Percentiles rank a stretch among this genome's conserved stretches.
Conservation (phyloP, 2,329 filamentous ascomycete species). For the Fusarium illudens region DNA sequence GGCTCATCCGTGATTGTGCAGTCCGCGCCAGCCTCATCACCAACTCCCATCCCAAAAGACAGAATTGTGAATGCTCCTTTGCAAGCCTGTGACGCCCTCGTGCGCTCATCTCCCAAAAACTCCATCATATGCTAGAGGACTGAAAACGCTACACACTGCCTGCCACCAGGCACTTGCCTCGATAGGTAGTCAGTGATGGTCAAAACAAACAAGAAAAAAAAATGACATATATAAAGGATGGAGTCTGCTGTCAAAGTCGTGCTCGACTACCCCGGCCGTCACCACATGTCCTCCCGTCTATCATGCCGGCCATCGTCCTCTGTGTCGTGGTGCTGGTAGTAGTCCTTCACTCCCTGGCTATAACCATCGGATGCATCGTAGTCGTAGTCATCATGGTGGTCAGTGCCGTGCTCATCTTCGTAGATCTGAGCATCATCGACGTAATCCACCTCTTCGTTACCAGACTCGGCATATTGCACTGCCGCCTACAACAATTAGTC, state of each 20-base stretch:
- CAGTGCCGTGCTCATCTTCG: slow-evolving; percentile 59
- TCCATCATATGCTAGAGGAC: slow-evolving; percentile 48
- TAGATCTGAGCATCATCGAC: slow-evolving; percentile 63
- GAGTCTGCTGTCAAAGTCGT: slow-evolving; percentile 20
- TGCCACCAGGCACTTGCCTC: slow-evolving; percentile 30
- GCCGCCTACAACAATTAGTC: slow-evolving; percentile 47
- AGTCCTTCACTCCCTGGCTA: slow-evolving; percentile 51
- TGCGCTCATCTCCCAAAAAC: slow-evolving; percentile 43
- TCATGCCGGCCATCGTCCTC: slow-evolving; percentile 47
- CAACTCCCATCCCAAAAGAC: slow-evolving; percentile 28
- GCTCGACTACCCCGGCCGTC: slow-evolving; percentile 29
- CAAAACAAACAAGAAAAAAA: slow-evolving; percentile 28
- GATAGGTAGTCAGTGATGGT: slow-evolving; percentile 27
- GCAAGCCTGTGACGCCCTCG: slow-evolving; percentile 35
- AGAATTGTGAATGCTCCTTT: slow-evolving; percentile 29
- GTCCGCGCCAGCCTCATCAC: slow-evolving; percentile 21
- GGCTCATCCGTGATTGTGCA: slow-evolving; percentile 22
- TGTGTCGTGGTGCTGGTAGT: slow-evolving; percentile 51
- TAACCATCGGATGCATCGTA: slow-evolving; percentile 52
- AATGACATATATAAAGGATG: slow-evolving; percentile 37
- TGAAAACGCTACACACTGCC: slow-evolving; percentile 37
- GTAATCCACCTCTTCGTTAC: slow-evolving; percentile 57
- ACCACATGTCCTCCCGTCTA: slow-evolving; percentile 56
- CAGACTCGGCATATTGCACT: slow-evolving; percentile 57
- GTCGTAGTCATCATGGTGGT: slow-evolving; percentile 49